Base-by-base conservation (phyloP, 2,329 filamentous ascomycete genomes). In the Parafenestella ontariensis region DNA sequence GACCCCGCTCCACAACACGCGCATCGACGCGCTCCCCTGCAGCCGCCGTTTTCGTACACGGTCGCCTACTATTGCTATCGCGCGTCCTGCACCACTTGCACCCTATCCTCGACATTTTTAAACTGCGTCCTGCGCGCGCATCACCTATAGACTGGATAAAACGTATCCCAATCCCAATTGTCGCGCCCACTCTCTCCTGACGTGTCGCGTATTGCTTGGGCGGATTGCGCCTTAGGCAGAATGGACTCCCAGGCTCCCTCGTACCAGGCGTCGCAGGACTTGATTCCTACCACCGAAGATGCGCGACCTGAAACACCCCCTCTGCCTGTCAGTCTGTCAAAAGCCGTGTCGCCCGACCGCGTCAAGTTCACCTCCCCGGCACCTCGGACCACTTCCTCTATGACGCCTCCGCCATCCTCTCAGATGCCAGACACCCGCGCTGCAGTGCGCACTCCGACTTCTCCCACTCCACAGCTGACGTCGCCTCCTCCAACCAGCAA, bases 321-420 rank as follows among this genome's bases (percentile, higher is more conserved):
- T 6, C 54, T 40, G 8, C 47, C 56, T 17, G 48, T 45, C 31
- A 57, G 54, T 36, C 61, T 68, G 54, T 52, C 60, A 45, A 65
- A 65, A 51, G 54, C 59, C 23, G 47, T 56, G n/a, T 67, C 69
- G 29, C 62, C 64, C 31, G 66, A 70, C 44, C 62, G 59, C 29
- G 54, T 52, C 54, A 76, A 75, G 56, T 73, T 69, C 53, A 59
- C 66, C 11, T 76, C 67, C 69, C 76, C 66, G 77, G 64, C 79
- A 20, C 79, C 78, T 10, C 78, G 76, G 31, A 75, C 76, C 21
- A 73, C 77, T 41, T 81, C 79, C 18, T 82, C 82, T n/a, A 83
- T 87, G 76, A 88, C 86, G 11, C 85, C 86, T 11, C 87, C 87
- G 21, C 86, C 85, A 9, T 88, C 86, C 2, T 83, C 84, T 2